Evolutionary conservation across 352 stramenopile species (phyloP).

Genomic region (Phytophthora podocarpi): DNA sequence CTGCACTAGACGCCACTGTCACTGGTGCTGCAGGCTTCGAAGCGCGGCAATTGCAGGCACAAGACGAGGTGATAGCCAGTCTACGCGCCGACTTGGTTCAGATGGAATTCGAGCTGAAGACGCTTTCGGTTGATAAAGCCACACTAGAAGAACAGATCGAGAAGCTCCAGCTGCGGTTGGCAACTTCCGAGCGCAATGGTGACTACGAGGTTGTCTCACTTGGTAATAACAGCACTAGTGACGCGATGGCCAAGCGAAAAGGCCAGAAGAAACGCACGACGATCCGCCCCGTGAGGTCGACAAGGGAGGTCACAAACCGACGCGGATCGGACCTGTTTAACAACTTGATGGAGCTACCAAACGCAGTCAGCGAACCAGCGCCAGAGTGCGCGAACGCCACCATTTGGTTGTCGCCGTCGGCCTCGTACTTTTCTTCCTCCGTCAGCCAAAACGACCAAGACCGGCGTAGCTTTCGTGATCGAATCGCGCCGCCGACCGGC

Average conservation of each 20-base stretch:
- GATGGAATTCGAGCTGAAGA: conserved; percentile 75
- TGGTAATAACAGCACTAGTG: conserved; percentile 23
- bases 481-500: conserved; percentile 25
- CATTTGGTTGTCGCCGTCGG: conserved; percentile 20
- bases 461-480: conserved; percentile 20
- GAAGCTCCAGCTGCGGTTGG: conserved; percentile 35
- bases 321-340: conserved; percentile 47
- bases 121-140: conserved; percentile 48
- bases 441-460: conserved; percentile 4
- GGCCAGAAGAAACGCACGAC: conserved; percentile 46
- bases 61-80: conserved; percentile 58
- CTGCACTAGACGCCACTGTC: conserved; percentile 34
- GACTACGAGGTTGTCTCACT: conserved; percentile 60
- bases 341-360: conserved; percentile 68
- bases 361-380: conserved; percentile 42
- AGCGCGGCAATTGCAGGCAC: conserved; percentile 36
- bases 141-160: conserved; percentile 39
- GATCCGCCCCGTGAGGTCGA: conserved; percentile 36
- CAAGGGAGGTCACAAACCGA: conserved; percentile 22
- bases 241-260: conserved; percentile 32
- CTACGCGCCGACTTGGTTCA: conserved; percentile 61
- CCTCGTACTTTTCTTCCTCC: conserved; percentile 23
- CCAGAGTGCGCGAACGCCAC: conserved; percentile 22
- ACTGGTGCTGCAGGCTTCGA: conserved; percentile 31
- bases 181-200: conserved; percentile 13